Evolutionary conservation across 1,139 yeast species (phyloP).

Genomic region (Protomyces inouyei): DNA sequence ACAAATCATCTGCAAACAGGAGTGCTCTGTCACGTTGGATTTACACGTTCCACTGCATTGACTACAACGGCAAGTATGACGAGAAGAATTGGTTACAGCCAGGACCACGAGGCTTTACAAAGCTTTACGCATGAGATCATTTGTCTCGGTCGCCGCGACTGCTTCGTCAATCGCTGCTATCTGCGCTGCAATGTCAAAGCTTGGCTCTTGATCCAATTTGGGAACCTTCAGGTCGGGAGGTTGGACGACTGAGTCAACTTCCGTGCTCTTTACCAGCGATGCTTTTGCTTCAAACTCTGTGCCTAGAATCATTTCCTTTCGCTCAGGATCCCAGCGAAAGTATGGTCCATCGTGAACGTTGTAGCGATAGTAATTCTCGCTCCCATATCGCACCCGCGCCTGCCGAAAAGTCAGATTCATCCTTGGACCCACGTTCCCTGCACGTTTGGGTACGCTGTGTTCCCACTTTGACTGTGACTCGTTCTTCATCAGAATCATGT

Average conservation of each 20-base stretch:
- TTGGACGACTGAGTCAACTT: background rate
- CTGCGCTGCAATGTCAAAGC: background rate
- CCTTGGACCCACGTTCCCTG: slow-evolving; percentile 10
- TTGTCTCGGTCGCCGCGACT: background rate
- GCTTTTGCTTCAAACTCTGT: background rate
- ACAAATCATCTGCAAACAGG: slow-evolving; percentile 60
- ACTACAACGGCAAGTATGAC: slow-evolving; percentile 59
- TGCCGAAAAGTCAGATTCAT: slow-evolving; percentile 24
- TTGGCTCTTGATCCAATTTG: background rate
- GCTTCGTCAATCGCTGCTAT: slow-evolving; percentile 18
- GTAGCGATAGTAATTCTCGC: slow-evolving; percentile 25
- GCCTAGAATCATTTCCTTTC: slow-evolving; percentile 8
- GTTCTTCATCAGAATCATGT: slow-evolving; percentile 20
- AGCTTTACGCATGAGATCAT: slow-evolving; percentile 4
- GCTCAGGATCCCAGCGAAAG: slow-evolving; percentile 11
- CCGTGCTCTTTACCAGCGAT: background rate
- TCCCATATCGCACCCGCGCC: slow-evolving; percentile 21
- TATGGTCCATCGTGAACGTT: slow-evolving; percentile 24
- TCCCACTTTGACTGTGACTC: slow-evolving; percentile 21
- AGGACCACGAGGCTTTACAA: slow-evolving; percentile 11
- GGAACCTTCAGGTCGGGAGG: background rate
- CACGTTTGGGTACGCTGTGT: slow-evolving; percentile 24
- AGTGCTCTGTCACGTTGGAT: slow-evolving; percentile 62
- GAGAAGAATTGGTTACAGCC: slow-evolving; percentile 63
- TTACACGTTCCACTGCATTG: slow-evolving; percentile 75